Base-by-base conservation (phyloP, 352 stramenopile species). In the Aphanomyces invadans region DNA sequence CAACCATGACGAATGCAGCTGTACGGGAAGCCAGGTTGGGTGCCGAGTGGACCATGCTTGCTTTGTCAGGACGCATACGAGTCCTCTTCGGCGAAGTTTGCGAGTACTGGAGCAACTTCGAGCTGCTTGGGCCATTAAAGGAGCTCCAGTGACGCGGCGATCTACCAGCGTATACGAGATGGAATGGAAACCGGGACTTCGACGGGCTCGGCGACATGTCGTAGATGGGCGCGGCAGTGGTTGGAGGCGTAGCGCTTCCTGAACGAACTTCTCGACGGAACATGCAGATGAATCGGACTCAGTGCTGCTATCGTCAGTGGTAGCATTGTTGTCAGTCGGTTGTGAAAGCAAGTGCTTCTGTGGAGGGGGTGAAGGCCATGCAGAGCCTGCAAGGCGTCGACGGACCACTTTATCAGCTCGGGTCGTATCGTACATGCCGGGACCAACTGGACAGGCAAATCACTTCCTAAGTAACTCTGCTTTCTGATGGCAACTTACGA, bases 151-250 rank as follows among this genome's bases (percentile, higher is more conserved):
- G 15, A 67, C 60, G 21, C 60, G 60, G 11, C n/a, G 60, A 21
- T 57, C 60, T 12, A 67, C 42, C 9, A 67, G 42, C n/a, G 44
- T 21, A 48, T 57, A 60, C 19, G 60, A 67, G 9, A 67, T 33
- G n/a, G 42, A 26, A 33, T 67, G 25, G 42, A 36, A 67, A 2
- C 60, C 60, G 4, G 57, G 25, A n/a, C 12, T 21, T 38, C 49
- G 25, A 5, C 15, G 25, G 25, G 12, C 17, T 32, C 49, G 49
- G 29, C 19, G 25, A 19, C 9, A 29, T 54, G 49, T 32, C 49
- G 11, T 29, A 7, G 49, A n/a, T 19, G 29, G 12, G 11, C 21
- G 25, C 17, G 49, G 36, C 11, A 5, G 49, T 29, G 11, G 19
- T 25, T n/a, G 4, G 19, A 52, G 44, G 19, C 21, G 5, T 9